phyloP scores from a whole-genome alignment of 1,284 basidiomycete species.

The Somion occarium region DNA sequence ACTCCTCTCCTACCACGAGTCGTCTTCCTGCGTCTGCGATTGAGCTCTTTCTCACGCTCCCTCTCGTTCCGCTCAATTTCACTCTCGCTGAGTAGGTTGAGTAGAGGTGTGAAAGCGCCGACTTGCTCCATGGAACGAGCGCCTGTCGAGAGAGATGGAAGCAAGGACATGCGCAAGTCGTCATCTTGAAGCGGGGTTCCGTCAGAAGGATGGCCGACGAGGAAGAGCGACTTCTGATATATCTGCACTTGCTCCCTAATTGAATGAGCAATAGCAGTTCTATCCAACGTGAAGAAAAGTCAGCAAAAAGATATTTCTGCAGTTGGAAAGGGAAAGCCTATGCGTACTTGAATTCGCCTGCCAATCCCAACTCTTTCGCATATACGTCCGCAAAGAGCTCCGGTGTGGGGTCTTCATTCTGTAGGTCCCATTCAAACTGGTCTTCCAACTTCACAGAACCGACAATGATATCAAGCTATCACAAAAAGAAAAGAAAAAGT shows the following conservation, averaged over 20 bases:
- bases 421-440: conserved; percentile 98
- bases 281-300: too few relatives aligned
- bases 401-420: conserved; percentile 74
- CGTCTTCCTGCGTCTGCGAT: conserved; percentile 80
- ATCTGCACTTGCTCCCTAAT: conserved; percentile 95
- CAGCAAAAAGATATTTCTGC: conserved; percentile 1
- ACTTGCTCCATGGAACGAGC: conserved; percentile 75
- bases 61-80: conserved; percentile 89
- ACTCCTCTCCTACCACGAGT: conserved; percentile 89
- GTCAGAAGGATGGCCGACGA: conserved; percentile 85
- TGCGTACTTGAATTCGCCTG: conserved; percentile 86
- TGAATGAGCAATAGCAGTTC: conserved; percentile 91
- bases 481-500: conserved; percentile 15
- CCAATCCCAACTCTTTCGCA: conserved; percentile 82
- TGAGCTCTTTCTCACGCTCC: conserved; percentile 90
- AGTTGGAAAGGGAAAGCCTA: conserved; percentile 12
- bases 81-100: conserved; percentile 85
- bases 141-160: conserved; percentile 71
- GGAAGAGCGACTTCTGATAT: conserved; percentile 89
- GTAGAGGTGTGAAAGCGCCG: conserved; percentile 79
- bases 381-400: conserved; percentile 93
- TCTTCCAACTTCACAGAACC: conserved; percentile 93
- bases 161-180: conserved; percentile 86
- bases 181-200: conserved; percentile 83
- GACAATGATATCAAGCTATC: conserved; percentile 91